Evolutionary conservation across 2,329 filamentous ascomycete species (phyloP), one percentile per base, ranked within the genome.

Genomic region (Talaromyces sp.): DNA sequence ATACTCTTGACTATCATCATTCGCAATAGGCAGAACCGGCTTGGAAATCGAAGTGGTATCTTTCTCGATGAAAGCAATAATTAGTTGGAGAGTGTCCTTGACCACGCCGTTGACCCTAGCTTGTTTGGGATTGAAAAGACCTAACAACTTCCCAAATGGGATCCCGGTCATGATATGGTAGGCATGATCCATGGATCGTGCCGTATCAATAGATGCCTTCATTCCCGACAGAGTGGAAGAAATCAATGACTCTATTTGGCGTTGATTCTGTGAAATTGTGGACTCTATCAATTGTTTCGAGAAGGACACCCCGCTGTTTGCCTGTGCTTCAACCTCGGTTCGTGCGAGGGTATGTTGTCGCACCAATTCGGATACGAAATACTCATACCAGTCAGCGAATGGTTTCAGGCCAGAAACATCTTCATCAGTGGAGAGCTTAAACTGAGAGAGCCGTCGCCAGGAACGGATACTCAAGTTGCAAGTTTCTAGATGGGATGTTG

Each of bases 1-100:
- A 67, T 85, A 88, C 54, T 88, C 85, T 69, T 88, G 86, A 64
- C 85, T 88, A 58, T 88, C 86, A 58, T 87, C 85, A 59, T 78
- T 82, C 5, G 66, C 66, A 28, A 77, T 68, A 15, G 62, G 59
- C n/a, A 70, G 58, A n/a, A 64, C 33, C 22, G 55, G 59, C 57
- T 73, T 65, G 22, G 66, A 44, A 54, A 60, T 27, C 8, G 49
- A 33, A 62, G 63, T 64, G 36, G 66, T 33, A 27, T 73, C 73
- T 61, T 75, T 74, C 25, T 68, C 64, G 33, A 69, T 60, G 62
- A 81, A 82, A 36, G 74, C 69, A 10, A 77, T 69, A 6, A 84
- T 69, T 7, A 85, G 71, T n/a, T 77, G 70, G 1, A 87, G 71
- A 7, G 78, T 75, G 61, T 85, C 80, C 5, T 76, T 72, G 19